These are phyloP conservation scores for Ceriops tagal DNA, from an alignment of 345 rosid genomes.

Conservation along the genomic window DNA sequence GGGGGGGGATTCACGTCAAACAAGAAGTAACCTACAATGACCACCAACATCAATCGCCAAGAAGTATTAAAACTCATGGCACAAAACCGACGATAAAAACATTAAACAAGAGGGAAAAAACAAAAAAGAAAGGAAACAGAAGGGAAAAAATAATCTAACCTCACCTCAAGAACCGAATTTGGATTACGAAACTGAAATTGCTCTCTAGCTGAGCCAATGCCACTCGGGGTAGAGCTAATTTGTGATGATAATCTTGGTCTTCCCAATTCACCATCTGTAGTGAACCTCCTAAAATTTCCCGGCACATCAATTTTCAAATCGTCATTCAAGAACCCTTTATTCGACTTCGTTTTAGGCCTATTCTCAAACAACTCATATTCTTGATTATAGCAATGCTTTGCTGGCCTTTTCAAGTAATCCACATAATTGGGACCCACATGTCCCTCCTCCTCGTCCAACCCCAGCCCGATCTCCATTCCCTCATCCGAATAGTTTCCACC, in stretches of 20 bases:
- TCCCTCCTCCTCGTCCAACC: slow-evolving; percentile 21
- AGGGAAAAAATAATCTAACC: neutral
- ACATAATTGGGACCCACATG: slow-evolving; percentile 4
- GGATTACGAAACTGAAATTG: slow-evolving; percentile 46
- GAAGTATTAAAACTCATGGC: too few relatives aligned
- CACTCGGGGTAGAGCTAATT: slow-evolving; percentile 29
- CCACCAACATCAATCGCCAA: neutral
- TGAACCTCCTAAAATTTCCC: slow-evolving; percentile 44
- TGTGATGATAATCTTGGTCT: slow-evolving; percentile 21
- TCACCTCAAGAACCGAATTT: slow-evolving; percentile 22
- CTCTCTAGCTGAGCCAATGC: slow-evolving; percentile 41
- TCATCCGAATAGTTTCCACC: slow-evolving; percentile 40
- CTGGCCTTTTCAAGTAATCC: slow-evolving; percentile 29
- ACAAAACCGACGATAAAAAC: neutral
- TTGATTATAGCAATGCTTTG: slow-evolving; percentile 23
- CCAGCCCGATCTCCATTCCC: slow-evolving; percentile 22
- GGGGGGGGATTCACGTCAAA: neutral
- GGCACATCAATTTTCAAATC: slow-evolving; percentile 72
- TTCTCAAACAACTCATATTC: slow-evolving; percentile 37
- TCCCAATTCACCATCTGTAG: slow-evolving; percentile 43
- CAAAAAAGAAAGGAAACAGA: neutral
- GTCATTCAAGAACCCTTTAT: slow-evolving; percentile 54
- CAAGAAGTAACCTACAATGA: neutral
- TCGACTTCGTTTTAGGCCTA: slow-evolving; percentile 35
- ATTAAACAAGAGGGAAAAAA: neutral